These are phyloP conservation scores for Sergeia podlipaevii DNA, from an alignment of 208 protist species.

Conservation along the genomic window DNA sequence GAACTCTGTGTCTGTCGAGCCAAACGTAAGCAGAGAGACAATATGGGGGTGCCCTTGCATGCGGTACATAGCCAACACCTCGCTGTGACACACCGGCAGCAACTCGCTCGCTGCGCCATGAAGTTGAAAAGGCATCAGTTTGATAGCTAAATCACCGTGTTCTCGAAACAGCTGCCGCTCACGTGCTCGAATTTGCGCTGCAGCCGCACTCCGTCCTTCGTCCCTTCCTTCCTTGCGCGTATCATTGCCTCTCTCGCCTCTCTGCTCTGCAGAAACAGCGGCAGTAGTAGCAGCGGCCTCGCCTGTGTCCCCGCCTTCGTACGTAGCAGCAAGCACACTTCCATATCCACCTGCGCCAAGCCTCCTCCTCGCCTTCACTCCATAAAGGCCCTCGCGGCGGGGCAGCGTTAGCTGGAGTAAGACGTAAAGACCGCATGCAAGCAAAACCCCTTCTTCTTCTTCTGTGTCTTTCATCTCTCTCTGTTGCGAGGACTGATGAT, in stretches of 20 bases:
- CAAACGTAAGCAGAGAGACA: conserved; percentile 53
- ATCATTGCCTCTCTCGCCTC: neutral
- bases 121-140: conserved; percentile 51
- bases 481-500: too few relatives aligned
- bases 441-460: too few relatives aligned
- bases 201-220: neutral
- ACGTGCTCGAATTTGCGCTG: conserved; percentile 10
- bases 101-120: conserved; percentile 45
- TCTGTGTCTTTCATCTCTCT: too few relatives aligned
- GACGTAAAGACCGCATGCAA: conserved; percentile 44
- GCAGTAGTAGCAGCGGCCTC: neutral
- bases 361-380: conserved; percentile 28
- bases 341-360: conserved; percentile 75
- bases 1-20: conserved; percentile 63
- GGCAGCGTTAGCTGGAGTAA: conserved; percentile 57
- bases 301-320: neutral
- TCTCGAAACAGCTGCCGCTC: conserved; percentile 11
- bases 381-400: conserved; percentile 12
- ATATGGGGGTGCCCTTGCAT: conserved; percentile 61
- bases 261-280: conserved; percentile 1
- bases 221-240: neutral
- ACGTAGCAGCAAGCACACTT: conserved; percentile 32
- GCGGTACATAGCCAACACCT: conserved; percentile 63
- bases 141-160: conserved; percentile 40
- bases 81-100: conserved; percentile 61